Conservation (phyloP, 1,284 basidiomycete genomes). For the Wallemia hederae region DNA sequence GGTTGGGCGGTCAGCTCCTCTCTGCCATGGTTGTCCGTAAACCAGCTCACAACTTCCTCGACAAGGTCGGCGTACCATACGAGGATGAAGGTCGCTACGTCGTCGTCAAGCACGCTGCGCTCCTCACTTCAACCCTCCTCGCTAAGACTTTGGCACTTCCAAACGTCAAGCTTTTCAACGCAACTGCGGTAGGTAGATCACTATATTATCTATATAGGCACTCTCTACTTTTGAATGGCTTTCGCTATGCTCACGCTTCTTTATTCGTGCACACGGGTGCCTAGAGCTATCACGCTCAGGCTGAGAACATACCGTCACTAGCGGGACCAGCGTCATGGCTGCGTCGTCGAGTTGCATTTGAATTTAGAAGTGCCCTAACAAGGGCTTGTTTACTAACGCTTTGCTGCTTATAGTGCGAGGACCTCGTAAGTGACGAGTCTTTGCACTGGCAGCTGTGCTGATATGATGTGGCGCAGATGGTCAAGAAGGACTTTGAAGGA, state of each 20-base stretch:
- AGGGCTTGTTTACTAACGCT: neutral
- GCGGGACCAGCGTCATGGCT: neutral
- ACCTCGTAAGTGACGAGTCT: constrained; percentile 17
- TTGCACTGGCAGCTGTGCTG: neutral
- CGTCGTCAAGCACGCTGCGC: constrained; percentile 36
- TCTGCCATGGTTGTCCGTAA: constrained; percentile 60
- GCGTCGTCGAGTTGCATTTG: neutral
- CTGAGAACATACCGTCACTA: neutral
- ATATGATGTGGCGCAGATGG: constrained; percentile 17
- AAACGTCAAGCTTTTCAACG: constrained; percentile 40
- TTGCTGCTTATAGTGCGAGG: constrained; percentile 19
- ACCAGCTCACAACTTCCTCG: constrained; percentile 43
- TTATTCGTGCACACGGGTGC: neutral
- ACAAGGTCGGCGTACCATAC: constrained; percentile 40
- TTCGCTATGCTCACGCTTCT: too few species aligned
- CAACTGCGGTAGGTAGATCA: constrained; percentile 27
- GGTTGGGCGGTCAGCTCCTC: constrained; percentile 60
- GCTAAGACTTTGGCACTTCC: constrained; percentile 39
- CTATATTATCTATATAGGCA: neutral
- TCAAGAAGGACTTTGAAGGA: constrained; percentile 29
- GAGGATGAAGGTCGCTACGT: constrained; percentile 44
- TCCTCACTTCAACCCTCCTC: constrained; percentile 52
- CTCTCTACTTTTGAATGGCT: neutral
- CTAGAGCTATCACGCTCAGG: neutral
- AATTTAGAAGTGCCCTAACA: neutral